Evolutionary conservation across 495 filamentous ascomycete species (phyloP).

Genomic region (Cairneyella variabilis): DNA sequence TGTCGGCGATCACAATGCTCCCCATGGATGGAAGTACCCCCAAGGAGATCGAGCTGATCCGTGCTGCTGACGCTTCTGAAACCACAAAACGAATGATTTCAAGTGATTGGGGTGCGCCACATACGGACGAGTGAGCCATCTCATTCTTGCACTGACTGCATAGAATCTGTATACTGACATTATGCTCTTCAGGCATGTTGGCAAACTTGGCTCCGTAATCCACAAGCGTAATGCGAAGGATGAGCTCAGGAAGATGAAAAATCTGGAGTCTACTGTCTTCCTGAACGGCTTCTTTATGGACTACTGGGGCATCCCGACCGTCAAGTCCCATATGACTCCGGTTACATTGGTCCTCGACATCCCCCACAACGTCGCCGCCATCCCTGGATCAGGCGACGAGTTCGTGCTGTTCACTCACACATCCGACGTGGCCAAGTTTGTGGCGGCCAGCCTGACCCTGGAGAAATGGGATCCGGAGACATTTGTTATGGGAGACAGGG

Average conservation of each 20-base stretch:
- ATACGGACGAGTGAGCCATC: slow-evolving; percentile 19
- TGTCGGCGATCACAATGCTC: slow-evolving; percentile 42
- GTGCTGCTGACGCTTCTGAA: slow-evolving; percentile 41
- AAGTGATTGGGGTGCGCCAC: slow-evolving; percentile 40
- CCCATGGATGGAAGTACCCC: slow-evolving; percentile 15
- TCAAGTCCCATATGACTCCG: slow-evolving; percentile 38
- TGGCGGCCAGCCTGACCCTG: slow-evolving; percentile 41
- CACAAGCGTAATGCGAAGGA: no score
- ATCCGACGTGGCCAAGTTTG: slow-evolving; percentile 46
- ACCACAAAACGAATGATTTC: slow-evolving; percentile 44
- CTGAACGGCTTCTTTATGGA: slow-evolving; percentile 52
- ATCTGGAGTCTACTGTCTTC: slow-evolving; percentile 46
- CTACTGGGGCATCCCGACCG: slow-evolving; percentile 47
- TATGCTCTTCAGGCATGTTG: no score
- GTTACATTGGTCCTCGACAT: slow-evolving; percentile 44
- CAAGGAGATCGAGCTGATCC: slow-evolving; percentile 39
- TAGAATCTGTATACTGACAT: no score
- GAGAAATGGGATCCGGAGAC: slow-evolving; percentile 44
- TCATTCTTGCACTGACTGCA: no score
- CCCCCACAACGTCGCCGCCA: slow-evolving; percentile 39
- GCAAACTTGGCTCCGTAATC: no score
- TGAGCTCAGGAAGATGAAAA: slow-evolving; percentile 16
- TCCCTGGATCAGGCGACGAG: slow-evolving; percentile 48
- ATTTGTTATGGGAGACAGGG: slow-evolving; percentile 40
- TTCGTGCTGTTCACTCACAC: slow-evolving; percentile 49